Conservation (phyloP, 352 stramenopile genomes). For the Pythium apleroticum region DNA sequence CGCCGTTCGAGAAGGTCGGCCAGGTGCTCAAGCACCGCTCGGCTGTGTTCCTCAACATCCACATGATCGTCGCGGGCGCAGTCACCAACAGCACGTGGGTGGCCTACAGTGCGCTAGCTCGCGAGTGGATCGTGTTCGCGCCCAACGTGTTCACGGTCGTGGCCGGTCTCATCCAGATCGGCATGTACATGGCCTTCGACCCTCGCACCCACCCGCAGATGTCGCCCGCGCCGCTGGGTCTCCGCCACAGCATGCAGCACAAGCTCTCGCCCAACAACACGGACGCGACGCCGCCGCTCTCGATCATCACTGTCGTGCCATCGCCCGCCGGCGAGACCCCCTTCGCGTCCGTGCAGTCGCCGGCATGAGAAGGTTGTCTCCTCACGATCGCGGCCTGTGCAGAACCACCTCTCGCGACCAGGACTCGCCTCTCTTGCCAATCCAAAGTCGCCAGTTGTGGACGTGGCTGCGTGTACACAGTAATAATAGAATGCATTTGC, state of each 20-base stretch:
- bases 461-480: not conserved
- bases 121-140: slow-evolving; percentile 54
- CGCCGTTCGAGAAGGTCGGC: slow-evolving; percentile 52
- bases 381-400: too few relatives aligned
- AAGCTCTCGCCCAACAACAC: not conserved
- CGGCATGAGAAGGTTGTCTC: not conserved
- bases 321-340: not conserved
- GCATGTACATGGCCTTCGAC: slow-evolving; percentile 47
- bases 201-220: slow-evolving; percentile 34
- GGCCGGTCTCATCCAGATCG: slow-evolving; percentile 37
- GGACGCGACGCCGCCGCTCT: not conserved
- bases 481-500: not conserved
- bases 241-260: not conserved
- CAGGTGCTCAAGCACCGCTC: slow-evolving; percentile 52
- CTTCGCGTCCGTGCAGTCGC: not conserved
- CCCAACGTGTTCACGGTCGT: slow-evolving; percentile 43
- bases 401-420: not conserved
- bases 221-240: slow-evolving; percentile 1
- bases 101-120: slow-evolving; percentile 42
- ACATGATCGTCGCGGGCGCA: slow-evolving; percentile 50
- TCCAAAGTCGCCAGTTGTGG: not conserved
- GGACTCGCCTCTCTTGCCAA: not conserved
- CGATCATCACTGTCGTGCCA: not conserved
- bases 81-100: slow-evolving; percentile 58
- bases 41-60: slow-evolving; percentile 49